Base-by-base conservation (phyloP, 148 eudicot species). In the Vaccinium vitisidaea region DNA sequence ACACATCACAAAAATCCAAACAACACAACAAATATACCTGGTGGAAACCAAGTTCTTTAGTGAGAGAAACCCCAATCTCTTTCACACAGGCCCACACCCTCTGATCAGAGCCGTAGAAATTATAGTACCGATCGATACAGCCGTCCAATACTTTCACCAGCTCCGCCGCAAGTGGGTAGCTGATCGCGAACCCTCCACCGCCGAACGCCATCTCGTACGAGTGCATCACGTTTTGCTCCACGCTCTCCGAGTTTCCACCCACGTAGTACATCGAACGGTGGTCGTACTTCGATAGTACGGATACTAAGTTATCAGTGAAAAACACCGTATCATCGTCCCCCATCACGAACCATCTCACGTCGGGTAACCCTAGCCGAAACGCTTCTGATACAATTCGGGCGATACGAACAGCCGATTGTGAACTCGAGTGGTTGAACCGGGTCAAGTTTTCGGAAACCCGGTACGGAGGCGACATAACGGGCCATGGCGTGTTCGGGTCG, bases 281-380 rank as follows among this genome's bases (percentile, higher is more conserved):
- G 84, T 96, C 98, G 82, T 96, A 95, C 55, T 78, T 92, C 36
- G 86, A 58, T 32, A 96, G 84, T 75, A 96, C 98, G 43, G 89
- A 32, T 58, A 90, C 98, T 13, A 97, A 80, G 55, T 97, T 97
- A 1, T 92, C 91, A 0, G 88, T 14, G 65, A 95, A 95, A 18
- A 95, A 95, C 78, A 97, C 96, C 27, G 99, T 97, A 61, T 97
- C 99, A 52, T 97, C 99, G 77, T 97, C 99, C 0, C 99, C 99
- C 99, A 97, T 95, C 36, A 97, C 98, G 79, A 93, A 93, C 99
- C 99, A 97, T 86, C 98, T 85, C 82, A 89, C 96, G 6, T 81
- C 88, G 0, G 85, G 81, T 39, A 88, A 59, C 61, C 92, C 94
- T 39, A 84, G 46, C 56, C 91, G 91, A 77, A 91, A 93, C 18